Base-by-base conservation (phyloP, 75 land plant species). In the Cunninghamia lanceolata region DNA sequence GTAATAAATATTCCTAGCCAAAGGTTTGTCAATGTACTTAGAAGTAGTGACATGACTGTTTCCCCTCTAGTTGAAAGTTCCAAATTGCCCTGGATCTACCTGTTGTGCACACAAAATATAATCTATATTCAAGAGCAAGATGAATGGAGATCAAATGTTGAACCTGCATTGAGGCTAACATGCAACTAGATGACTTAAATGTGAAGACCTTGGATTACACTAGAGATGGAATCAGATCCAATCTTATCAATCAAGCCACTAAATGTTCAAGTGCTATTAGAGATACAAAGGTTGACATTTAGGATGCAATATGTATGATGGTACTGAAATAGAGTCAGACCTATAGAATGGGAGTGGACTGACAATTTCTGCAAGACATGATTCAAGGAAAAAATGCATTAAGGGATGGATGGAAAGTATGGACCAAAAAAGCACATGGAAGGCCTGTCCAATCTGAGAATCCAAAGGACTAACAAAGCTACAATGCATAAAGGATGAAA, bases 201-300 rank as follows among this genome's bases (percentile, higher is more conserved):
- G 78, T 75, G 78, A 39, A 75, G 35, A 75, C 35, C 11, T 75
- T 75, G 30, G 38, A 75, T n/a, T 75, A 15, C 78, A 75, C 78
- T 73, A 39, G 84, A 43, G 91, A 90, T 36, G 88, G 84, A 66
- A 36, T 68, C 71, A 90, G 88, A 71, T 42, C 84, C 35, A 76
- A 74, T 76, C 52, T 75, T 34, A 86, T 39, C 30, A 81, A 89
- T 17, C 88, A 91, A 79, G 92, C 88, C 35, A 91, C 90, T 35
- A 90, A 89, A 53, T 89, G 88, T 81, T 91, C 92, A 35, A 91
- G 92, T 84, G 89, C 92, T 9, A 89, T 89, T 87, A 84, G 85
- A 28, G 84, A 79, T 16, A 89, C 86, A 28, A 30, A 85, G 0
- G 6, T 82, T 82, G 86, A 86, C 46, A 36, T 75, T 38, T 32